Evolutionary conservation across 371 early-diverging fungal genomes (phyloP).

Genomic region (Circinella minor): DNA sequence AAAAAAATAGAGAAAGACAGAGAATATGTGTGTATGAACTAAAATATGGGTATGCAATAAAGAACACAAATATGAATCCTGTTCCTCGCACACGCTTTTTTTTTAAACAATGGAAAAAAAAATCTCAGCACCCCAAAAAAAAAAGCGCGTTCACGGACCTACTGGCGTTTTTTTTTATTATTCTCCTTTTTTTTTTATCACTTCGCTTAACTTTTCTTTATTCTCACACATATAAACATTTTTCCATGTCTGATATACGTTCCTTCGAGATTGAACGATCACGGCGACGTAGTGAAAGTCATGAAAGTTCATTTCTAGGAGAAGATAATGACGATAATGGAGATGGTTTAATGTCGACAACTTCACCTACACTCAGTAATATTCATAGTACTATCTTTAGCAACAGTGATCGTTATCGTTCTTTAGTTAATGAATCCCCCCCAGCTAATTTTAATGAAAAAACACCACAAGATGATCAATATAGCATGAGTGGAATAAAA

Average conservation of each 20-base stretch:
- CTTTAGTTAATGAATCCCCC: constrained; percentile 24
- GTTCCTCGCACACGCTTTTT: too few relatives aligned
- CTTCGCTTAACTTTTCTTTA: background rate
- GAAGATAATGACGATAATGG: constrained; percentile 4
- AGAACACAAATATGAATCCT: too few relatives aligned
- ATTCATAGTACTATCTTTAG: background rate
- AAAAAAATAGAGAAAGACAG: too few relatives aligned
- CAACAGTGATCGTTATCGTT: constrained; percentile 23
- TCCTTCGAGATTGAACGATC: background rate
- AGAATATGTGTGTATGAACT: too few relatives aligned
- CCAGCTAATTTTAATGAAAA: constrained; percentile 15
- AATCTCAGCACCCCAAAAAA: background rate
- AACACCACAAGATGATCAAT: constrained; percentile 16
- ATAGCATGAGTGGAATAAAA: background rate
- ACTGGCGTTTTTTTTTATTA: background rate
- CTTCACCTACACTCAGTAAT: constrained; percentile 5
- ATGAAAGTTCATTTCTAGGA: background rate
- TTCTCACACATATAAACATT: background rate
- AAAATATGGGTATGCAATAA: too few relatives aligned
- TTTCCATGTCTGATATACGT: constrained; percentile 4
- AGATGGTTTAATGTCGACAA: background rate
- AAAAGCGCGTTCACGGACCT: background rate
- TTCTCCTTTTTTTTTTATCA: background rate
- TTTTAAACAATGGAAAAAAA: constrained; percentile 1
- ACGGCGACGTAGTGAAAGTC: constrained; percentile 1